A percentile compares a stretch with the other conserved stretches of the same genome.
phyloP scores from a whole-genome alignment of 2,329 filamentous ascomycete species.

The Zasmidium angulare region DNA sequence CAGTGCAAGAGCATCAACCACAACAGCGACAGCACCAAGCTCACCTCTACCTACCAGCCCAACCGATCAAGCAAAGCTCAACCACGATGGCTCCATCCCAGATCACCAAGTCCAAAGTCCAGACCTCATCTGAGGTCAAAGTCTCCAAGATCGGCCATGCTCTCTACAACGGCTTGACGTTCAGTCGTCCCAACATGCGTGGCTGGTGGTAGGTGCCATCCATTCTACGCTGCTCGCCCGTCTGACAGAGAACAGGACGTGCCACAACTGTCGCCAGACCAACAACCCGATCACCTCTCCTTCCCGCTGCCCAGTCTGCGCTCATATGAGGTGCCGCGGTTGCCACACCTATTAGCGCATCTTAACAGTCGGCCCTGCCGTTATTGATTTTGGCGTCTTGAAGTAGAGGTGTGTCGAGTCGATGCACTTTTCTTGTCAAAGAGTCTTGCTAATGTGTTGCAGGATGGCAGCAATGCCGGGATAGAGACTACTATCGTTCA shows the following conservation, averaged over 20 bases:
- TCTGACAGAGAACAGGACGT: neutral
- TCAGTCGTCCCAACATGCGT: conserved; percentile 1
- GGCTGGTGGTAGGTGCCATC: conserved; percentile 6
- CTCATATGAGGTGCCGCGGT: neutral
- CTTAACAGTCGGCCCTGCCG: neutral
- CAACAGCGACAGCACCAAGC: neutral
- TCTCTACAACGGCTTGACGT: neutral
- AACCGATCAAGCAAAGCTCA: neutral
- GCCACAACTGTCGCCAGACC: neutral
- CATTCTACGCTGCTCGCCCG: neutral
- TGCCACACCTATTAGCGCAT: neutral
- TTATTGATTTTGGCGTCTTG: neutral
- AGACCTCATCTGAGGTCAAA: neutral
- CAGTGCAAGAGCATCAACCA: too few relatives aligned
- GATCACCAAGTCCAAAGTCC: neutral
- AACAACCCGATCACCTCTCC: neutral
- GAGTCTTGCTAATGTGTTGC: neutral
- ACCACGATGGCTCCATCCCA: neutral
- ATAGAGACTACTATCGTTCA: neutral
- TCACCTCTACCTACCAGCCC: neutral
- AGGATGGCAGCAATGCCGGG: neutral
- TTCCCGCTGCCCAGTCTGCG: conserved; percentile 5
- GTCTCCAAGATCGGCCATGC: neutral
- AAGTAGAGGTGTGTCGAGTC: neutral
- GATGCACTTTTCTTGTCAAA: neutral